Base-by-base conservation (phyloP, 2,329 filamentous ascomycete genomes). In the Bipolaris zeicola region DNA sequence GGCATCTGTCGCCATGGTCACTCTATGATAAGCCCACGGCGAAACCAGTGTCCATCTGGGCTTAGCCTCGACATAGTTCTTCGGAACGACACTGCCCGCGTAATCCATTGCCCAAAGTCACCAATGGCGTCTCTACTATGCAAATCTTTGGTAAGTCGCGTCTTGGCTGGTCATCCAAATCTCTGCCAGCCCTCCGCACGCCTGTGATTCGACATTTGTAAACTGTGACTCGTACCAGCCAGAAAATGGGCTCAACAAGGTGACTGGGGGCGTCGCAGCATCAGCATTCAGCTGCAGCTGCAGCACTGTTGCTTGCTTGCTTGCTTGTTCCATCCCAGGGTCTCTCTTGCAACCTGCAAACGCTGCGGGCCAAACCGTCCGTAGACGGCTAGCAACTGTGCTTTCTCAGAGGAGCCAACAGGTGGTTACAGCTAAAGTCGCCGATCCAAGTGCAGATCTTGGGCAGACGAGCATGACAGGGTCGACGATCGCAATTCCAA, bases 401-500 rank as follows among this genome's bases (percentile, higher is more conserved):
- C 55, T 63, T 34, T 34, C 62, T 58, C 57, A 64, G 51, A 61
- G 50, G 52, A 26, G 26, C 58, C 26, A 59, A 63, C 51, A 60
- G 51, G 54, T 53, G 61, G 31, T 18, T 16, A 38, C n/a, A 38
- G 36, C 55, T 49, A 28, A 63, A 66, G 63, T 59, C 46, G 37
- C 60, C 55, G 64, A 67, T 66, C 61, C 44, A 28, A 41, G 50
- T 51, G 64, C 50, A 62, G 69, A 68, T 72, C 61, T 65, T 68
- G 63, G 61, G 57, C 58, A 54, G 28, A 62, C 24, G 62, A 48
- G 51, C 58, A 55, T 50, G 41, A 39, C 53, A 24, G 20, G 8
- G 13, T 37, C 6, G 68, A 65, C 61, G 66, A 72, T 72, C 68
- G 52, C 58, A 70, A 72, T 72, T 56, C 50, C 41, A 56, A 45